Evolutionary conservation across 306 rosid genomes (phyloP).

Genomic region (Rosa multiflora): DNA sequence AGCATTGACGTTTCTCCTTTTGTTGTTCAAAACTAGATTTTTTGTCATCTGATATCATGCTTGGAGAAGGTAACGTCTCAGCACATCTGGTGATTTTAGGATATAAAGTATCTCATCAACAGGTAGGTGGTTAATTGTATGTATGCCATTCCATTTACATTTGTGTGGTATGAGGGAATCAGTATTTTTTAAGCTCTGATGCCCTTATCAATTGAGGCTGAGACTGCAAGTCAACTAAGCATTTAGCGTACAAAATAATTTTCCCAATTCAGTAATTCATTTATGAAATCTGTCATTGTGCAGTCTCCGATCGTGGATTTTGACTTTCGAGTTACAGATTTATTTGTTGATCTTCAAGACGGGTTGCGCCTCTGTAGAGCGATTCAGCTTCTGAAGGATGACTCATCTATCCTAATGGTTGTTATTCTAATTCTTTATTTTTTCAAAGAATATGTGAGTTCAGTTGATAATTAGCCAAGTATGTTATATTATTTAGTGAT

Average conservation of each 20-base stretch:
- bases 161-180: not conserved
- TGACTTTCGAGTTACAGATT: slow-evolving; percentile 69
- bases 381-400: slow-evolving; percentile 73
- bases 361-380: slow-evolving; percentile 85
- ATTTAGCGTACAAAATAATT: not conserved
- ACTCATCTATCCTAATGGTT: slow-evolving; percentile 78
- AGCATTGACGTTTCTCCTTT: slow-evolving; percentile 43
- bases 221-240: not conserved
- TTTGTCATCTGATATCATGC: slow-evolving; percentile 80
- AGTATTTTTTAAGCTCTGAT: slow-evolving; percentile 1
- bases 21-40: slow-evolving; percentile 64
- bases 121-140: slow-evolving; percentile 48
- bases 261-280: not conserved
- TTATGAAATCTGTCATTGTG: slow-evolving; percentile 26
- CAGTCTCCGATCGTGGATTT: slow-evolving; percentile 76
- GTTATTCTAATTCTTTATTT: slow-evolving; percentile 16
- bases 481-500: slow-evolving; percentile 24
- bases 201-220: not conserved
- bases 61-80: slow-evolving; percentile 87
- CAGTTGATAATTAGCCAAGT: slow-evolving; percentile 2
- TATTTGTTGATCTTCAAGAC: slow-evolving; percentile 82
- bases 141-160: slow-evolving; percentile 2
- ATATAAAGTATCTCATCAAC: slow-evolving; percentile 75
- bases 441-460: slow-evolving; percentile 18
- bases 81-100: slow-evolving; percentile 77